A percentile compares a stretch with the other conserved stretches of the same genome.
Conservation (phyloP, 2,329 filamentous ascomycete species). For the Rugonectria rugulosa region DNA sequence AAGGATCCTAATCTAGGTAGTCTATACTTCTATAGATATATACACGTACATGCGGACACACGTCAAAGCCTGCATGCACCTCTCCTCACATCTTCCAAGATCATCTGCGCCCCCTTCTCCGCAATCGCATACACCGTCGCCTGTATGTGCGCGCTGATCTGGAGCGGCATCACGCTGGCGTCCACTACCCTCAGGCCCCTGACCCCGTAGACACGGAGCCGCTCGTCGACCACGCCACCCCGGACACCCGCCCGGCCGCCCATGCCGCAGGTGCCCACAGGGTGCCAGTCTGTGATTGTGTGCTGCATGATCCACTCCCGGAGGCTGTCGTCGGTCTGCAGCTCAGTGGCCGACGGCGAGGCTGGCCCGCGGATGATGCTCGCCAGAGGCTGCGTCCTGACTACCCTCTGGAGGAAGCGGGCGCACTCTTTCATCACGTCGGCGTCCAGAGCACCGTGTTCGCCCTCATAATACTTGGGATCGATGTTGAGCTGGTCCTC, state of each 20-base stretch:
- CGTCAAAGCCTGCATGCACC: no score
- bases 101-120: conserved; percentile 40
- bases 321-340: conserved; percentile 26
- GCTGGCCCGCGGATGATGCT: conserved; percentile 45
- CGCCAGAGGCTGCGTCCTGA: conserved; percentile 46
- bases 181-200: conserved; percentile 39
- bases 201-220: conserved; percentile 42
- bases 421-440: conserved; percentile 52
- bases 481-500: conserved; percentile 48
- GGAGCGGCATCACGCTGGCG: conserved; percentile 42
- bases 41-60: no score
- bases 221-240: conserved; percentile 43
- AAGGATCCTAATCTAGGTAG: no score
- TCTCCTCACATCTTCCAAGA: conserved; percentile 29
- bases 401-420: conserved; percentile 50
- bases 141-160: conserved; percentile 41
- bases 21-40: no score
- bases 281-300: conserved; percentile 49
- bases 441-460: conserved; percentile 50
- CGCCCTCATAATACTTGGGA: conserved; percentile 50
- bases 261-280: conserved; percentile 47
- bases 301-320: conserved; percentile 39
- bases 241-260: conserved; percentile 39
- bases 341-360: conserved; percentile 30
- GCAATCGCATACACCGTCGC: conserved; percentile 49